These are phyloP conservation scores for Leccinum longicurvipes DNA, from an alignment of 768 basidiomycete species.

Conservation along the genomic window DNA sequence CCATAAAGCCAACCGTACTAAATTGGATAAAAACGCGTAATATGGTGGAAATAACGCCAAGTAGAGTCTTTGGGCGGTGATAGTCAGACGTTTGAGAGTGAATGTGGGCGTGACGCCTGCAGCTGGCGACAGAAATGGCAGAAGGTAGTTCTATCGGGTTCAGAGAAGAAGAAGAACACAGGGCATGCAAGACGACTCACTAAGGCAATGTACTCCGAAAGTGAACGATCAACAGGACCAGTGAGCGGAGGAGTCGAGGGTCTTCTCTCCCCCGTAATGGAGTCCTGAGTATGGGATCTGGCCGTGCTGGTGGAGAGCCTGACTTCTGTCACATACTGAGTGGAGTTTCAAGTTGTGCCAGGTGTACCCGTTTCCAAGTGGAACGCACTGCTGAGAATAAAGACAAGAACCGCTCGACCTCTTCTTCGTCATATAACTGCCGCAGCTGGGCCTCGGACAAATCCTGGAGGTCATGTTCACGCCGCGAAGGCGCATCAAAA, in stretches of 20 bases:
- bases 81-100: constrained; percentile 49
- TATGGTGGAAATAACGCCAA: constrained; percentile 51
- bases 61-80: constrained; percentile 54
- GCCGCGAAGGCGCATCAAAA: neutral
- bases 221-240: constrained; percentile 15
- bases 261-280: neutral
- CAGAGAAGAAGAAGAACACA: constrained; percentile 8
- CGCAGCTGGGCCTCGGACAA: constrained; percentile 54
- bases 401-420: constrained; percentile 56
- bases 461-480: constrained; percentile 18
- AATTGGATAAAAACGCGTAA: constrained; percentile 37
- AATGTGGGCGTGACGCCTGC: constrained; percentile 43
- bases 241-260: neutral
- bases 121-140: constrained; percentile 46
- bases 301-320: constrained; percentile 31
- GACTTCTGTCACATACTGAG: constrained; percentile 61
- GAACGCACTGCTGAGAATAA: constrained; percentile 59
- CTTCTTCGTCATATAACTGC: constrained; percentile 59
- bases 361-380: neutral
- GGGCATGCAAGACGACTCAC: constrained; percentile 16
- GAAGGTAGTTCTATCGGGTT: constrained; percentile 35
- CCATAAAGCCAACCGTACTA: constrained; percentile 54
- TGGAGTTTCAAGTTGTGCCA: neutral
- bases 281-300: neutral
- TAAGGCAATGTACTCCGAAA: constrained; percentile 26